phyloP scores from a whole-genome alignment of 768 basidiomycete species.

The Sporobolomyces pararoseus region DNA sequence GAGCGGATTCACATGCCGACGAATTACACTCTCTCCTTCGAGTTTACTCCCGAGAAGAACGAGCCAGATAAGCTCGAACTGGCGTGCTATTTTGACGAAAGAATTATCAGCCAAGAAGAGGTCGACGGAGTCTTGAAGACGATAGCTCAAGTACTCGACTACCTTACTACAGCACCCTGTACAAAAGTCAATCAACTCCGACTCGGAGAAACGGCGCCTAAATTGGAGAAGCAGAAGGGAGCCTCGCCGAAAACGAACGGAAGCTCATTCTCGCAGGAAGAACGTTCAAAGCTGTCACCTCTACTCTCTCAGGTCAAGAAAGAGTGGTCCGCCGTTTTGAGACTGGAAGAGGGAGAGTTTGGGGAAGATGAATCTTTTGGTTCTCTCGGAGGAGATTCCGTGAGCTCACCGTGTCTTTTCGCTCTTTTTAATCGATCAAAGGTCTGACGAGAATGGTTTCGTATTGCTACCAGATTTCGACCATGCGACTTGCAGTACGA shows the following conservation, averaged over 20 bases:
- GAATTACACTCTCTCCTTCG: constrained; percentile 39
- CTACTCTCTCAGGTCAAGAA: neutral
- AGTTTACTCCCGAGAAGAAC: constrained; percentile 40
- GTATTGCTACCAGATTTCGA: too few species aligned
- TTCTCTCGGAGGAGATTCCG: constrained; percentile 38
- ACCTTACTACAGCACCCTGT: constrained; percentile 32
- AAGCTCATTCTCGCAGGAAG: neutral
- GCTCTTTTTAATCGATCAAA: neutral
- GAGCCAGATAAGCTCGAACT: constrained; percentile 37
- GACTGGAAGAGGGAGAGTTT: constrained; percentile 9
- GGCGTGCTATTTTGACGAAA: constrained; percentile 36
- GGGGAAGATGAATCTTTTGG: constrained; percentile 25
- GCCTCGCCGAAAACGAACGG: too few species aligned
- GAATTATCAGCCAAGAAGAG: constrained; percentile 7
- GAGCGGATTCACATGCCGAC: constrained; percentile 41
- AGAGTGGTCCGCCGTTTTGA: constrained; percentile 29
- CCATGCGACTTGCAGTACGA: constrained; percentile 33
- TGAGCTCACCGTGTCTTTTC: constrained; percentile 2
- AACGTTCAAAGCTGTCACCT: neutral
- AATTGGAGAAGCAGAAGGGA: neutral
- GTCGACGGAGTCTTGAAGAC: constrained; percentile 24
- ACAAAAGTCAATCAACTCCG: constrained; percentile 12
- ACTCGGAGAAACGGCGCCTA: constrained; percentile 5
- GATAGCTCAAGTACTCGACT: constrained; percentile 27
- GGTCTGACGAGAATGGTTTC: too few species aligned